Conservation (phyloP, 306 rosid species). For the Cicer chorassanicum region DNA sequence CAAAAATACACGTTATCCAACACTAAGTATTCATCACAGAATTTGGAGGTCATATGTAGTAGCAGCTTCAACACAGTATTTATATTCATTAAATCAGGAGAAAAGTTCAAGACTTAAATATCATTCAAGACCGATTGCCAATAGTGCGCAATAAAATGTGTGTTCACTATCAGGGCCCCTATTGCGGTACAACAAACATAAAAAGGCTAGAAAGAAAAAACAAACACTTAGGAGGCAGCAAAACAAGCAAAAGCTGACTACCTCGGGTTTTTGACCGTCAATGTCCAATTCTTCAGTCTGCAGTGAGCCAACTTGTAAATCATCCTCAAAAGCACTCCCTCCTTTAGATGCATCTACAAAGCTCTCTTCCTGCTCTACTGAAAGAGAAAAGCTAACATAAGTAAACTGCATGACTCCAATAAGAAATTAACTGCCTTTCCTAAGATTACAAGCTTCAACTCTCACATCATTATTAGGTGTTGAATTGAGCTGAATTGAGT, state of each 20-base stretch:
- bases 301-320: slow-evolving; percentile 51
- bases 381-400: slow-evolving; percentile 42
- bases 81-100: background rate
- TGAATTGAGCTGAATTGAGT: slow-evolving; percentile 10
- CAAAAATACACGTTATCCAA: slow-evolving; percentile 27
- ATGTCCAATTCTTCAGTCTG: slow-evolving; percentile 58
- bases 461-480: background rate
- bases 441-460: slow-evolving; percentile 37
- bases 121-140: slow-evolving; percentile 4
- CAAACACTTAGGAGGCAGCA: slow-evolving; percentile 14
- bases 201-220: slow-evolving; percentile 28
- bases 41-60: slow-evolving; percentile 4
- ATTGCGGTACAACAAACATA: slow-evolving; percentile 15
- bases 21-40: slow-evolving; percentile 1
- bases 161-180: background rate
- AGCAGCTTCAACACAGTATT: background rate
- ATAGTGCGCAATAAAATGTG: background rate
- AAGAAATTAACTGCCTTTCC: slow-evolving; percentile 24
- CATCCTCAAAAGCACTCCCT: slow-evolving; percentile 56
- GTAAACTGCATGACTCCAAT: slow-evolving; percentile 37
- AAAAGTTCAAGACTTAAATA: slow-evolving; percentile 16
- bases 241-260: slow-evolving; percentile 53
- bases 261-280: slow-evolving; percentile 47
- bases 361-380: slow-evolving; percentile 66
- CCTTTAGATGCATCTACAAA: slow-evolving; percentile 55